Conservation (phyloP, 805 yeast genomes). For the Middelhovenomyces tepae region DNA sequence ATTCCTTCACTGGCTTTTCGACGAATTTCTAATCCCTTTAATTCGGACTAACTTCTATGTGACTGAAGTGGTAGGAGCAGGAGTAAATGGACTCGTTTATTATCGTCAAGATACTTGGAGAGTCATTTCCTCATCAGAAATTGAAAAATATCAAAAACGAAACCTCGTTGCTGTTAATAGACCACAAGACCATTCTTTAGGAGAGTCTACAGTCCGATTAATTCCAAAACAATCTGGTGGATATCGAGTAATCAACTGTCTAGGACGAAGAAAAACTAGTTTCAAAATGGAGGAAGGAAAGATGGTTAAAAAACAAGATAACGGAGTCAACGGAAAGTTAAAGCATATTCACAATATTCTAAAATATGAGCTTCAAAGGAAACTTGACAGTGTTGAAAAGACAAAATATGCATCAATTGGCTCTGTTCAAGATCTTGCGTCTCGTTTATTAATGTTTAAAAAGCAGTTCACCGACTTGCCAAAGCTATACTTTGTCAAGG, state of each 20-base stretch:
- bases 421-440: constrained; percentile 41
- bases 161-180: constrained; percentile 16
- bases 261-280: constrained; percentile 42
- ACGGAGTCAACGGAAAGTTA: constrained; percentile 20
- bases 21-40: constrained; percentile 36
- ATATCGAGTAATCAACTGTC: constrained; percentile 13
- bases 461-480: constrained; percentile 11
- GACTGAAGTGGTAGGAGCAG: constrained; percentile 43
- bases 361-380: background rate
- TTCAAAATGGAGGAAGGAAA: constrained; percentile 35
- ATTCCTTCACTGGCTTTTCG: constrained; percentile 54
- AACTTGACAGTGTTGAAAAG: constrained; percentile 5
- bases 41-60: constrained; percentile 55
- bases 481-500: constrained; percentile 45
- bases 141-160: constrained; percentile 30
- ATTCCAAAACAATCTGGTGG: constrained; percentile 57
- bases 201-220: constrained; percentile 33
- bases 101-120: constrained; percentile 57
- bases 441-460: constrained; percentile 33
- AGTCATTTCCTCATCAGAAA: constrained; percentile 33
- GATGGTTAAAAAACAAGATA: constrained; percentile 3
- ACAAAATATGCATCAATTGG: constrained; percentile 28
- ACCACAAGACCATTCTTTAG: constrained; percentile 26
- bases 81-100: constrained; percentile 34
- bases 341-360: constrained; percentile 6